Conservation (phyloP, 148 eudicot species). For the Beta vulgaris region DNA sequence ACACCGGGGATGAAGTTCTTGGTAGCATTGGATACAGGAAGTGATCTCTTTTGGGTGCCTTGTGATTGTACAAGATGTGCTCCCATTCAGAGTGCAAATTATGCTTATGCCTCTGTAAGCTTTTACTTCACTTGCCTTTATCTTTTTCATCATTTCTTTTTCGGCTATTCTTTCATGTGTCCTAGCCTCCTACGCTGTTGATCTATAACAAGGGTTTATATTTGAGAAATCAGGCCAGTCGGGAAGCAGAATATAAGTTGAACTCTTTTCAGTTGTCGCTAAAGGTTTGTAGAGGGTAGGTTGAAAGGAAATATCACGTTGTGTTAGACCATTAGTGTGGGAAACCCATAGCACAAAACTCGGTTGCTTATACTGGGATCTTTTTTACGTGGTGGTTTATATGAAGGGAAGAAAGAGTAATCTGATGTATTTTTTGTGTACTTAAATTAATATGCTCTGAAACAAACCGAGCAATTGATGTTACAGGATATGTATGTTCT, state of each 20-base stretch:
- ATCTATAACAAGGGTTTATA: not conserved
- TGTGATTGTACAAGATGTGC: conserved; percentile 85
- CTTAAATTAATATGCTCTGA: not conserved
- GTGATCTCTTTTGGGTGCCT: conserved; percentile 97
- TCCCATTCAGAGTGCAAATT: conserved; percentile 47
- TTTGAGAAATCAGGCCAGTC: not conserved
- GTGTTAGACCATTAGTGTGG: no score
- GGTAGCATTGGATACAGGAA: conserved; percentile 96
- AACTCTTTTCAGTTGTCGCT: no score
- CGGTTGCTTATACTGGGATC: not conserved
- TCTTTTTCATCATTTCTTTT: not conserved
- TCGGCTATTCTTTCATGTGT: not conserved
- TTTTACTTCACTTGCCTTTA: not conserved
- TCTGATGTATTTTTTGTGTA: not conserved
- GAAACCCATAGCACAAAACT: no score
- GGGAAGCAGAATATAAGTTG: no score
- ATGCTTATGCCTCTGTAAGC: conserved; percentile 64
- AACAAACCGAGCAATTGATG: not conserved
- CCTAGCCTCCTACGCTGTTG: not conserved
- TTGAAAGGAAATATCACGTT: not conserved
- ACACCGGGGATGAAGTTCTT: conserved; percentile 82
- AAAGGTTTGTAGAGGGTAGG: not conserved
- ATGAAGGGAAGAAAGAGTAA: not conserved
- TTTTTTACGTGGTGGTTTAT: not conserved
- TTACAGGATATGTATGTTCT: not conserved